Evolutionary conservation across 176 grass and related monocot species (phyloP), one percentile per base, ranked within the genome.

Genomic region (Triticum dicoccoides): DNA sequence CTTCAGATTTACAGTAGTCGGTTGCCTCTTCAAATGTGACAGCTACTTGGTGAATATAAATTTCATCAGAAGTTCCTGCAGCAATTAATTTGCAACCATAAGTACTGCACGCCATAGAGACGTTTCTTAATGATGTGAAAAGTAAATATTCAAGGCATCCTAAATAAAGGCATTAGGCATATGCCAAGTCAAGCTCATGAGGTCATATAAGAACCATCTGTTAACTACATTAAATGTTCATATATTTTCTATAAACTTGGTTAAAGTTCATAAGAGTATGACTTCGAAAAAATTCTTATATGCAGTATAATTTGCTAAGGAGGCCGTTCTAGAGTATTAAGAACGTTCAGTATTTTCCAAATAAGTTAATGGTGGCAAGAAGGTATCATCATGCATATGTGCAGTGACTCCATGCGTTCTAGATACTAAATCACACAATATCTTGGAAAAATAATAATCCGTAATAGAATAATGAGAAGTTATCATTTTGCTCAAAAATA

Each of bases 31-130:
- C 65, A 82, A 25, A 62, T 23, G 38, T 14, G 37, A 13, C 17
- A 59, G n/a, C 21, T 63, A 80, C 34, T 54, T 77, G 39, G 23
- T 88, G 39, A 44, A 85, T 44, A 85, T 35, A 6, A 15, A 62
- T 54, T 41, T 74, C 62, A 66, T 49, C 69, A 25, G 30, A 85
- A 42, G 64, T 79, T 39, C 86, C 86, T 82, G 77, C 32, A 85
- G 24, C 6, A 81, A 3, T 34, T 54, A 62, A 76, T 30, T 58
- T 58, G 42, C 75, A 88, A 77, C 63, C 54, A 63, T 91, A 79
- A 85, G 78, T 88, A 77, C 39, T 7, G 9, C 9, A 69, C 18
- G 69, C 20, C 51, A 77, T 76, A 65, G 29, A 2, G 9, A 27
- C 14, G 25, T 74, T 32, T 74, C 11, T 45, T 63, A 56, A 41